Evolutionary conservation across 1,139 yeast species (phyloP), one percentile per base, ranked within the genome.

Genomic region (Debaryomyces coudertii): DNA sequence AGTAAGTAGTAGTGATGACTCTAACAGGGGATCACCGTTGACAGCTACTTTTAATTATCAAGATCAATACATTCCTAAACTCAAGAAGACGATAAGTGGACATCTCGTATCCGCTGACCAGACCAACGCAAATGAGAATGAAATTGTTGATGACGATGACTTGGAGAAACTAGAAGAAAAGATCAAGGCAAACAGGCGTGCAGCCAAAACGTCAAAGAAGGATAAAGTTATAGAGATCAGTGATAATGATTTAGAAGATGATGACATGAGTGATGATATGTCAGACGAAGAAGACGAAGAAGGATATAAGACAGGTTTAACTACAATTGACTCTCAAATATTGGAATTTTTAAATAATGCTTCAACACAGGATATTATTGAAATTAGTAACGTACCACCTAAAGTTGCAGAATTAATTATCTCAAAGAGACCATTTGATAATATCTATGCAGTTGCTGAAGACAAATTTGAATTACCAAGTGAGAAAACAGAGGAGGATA

Each of bases 311-410:
- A 57, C 56, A 5, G 81, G 81, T 25, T 76, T 87, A 47, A 74
- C 80, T 0, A 58, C 73, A 3, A 74, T 74, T 50, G 95, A 87
- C 56, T 71, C 72, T 12, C 83, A 89, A 48, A 82, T 90, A 25
- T 69, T 92, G 46, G 81, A 83, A 42, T 90, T 93, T 57, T 73
- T 93, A 55, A 93, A 93, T 62, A 80, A 81, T 24, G 93, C 96
- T 0, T 79, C 88, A 9, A 73, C 73, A 2, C 82, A 83, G 47
- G 97, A 92, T 61, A 72, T 93, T 43, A 79, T 85, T 11, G 99
- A 93, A 65, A 80, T 90, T 31, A 82, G 95, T 12, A 83, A 83
- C 14, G 81, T 90, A 44, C 74, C 83, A 2, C 84, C 88, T 9
- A 80, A 76, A n/a, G 71, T 80, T 30, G 96, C 96, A 0, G 77